Evolutionary conservation across 148 eudicot species (phyloP), one percentile per base, ranked within the genome.

Genomic region (Dianthus caryophyllus): DNA sequence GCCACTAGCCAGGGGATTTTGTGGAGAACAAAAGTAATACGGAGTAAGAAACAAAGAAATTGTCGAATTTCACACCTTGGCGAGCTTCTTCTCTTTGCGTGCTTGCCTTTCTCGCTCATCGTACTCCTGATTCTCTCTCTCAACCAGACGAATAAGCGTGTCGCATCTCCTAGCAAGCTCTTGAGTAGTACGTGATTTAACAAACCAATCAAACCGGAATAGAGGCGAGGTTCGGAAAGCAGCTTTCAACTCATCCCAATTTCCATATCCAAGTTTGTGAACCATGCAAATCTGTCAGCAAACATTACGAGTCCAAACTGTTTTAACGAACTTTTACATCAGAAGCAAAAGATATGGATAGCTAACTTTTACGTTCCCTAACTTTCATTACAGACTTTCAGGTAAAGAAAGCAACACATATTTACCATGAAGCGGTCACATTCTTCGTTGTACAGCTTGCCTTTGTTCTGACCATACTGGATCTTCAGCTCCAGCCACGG

Each of bases 401-500:
- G 22, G 15, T 46, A 65, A 43, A 44, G 33, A 20, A 63, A 44
- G 12, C 18, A 29, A 36, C 6, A 0, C 0, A 43, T 10, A 63
- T 71, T 78, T 70, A 86, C 99, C 97, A 94, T 94, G 86, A 90
- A 94, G 17, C 99, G 96, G 60, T 94, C 99, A 80, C 99, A 94
- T 77, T 94, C 99, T 84, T 94, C 99, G 82, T 90, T 94, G 78
- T 86, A 94, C 70, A 94, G 72, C 83, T 94, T 90, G 76, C 99
- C 99, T 80, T 94, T 94, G 85, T 94, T 94, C 81, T 94, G 99
- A 64, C 99, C 99, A 76, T 94, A 94, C 80, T 90, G 99, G 63
- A 94, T 88, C 78, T 90, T 88, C 70, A 94, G 70, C 76, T 94
- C 99, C 65, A 94, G 72, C 99, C 99, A 94, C 30, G 99, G 99